Percentiles rank a stretch among this genome's conserved stretches.
phyloP scores from a whole-genome alignment of 1,284 basidiomycete species.

The Neonothopanus nambi region DNA sequence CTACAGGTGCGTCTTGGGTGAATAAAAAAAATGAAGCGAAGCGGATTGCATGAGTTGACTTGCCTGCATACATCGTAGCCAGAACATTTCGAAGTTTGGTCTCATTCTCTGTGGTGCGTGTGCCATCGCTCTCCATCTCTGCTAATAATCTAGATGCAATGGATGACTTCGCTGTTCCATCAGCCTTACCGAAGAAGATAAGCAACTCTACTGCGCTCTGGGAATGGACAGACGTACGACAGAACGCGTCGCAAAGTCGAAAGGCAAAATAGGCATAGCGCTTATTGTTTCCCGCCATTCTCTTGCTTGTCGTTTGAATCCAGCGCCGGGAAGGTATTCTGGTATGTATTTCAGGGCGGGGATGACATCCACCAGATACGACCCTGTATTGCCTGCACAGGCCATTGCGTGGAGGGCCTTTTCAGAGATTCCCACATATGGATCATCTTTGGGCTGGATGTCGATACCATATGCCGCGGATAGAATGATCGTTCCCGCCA shows the following conservation, averaged over 20 bases:
- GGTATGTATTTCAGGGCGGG: slow-evolving; percentile 16
- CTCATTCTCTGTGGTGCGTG: background rate
- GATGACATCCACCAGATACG: slow-evolving; percentile 8
- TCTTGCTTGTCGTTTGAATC: slow-evolving; percentile 30
- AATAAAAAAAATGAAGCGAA: too few species aligned
- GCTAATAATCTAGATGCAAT: slow-evolving; percentile 4
- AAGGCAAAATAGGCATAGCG: slow-evolving; percentile 29
- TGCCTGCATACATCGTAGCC: slow-evolving; percentile 1
- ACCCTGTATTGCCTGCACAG: background rate
- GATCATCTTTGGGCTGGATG: slow-evolving; percentile 10
- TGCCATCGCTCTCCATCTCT: background rate
- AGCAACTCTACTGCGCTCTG: background rate
- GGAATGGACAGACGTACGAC: background rate
- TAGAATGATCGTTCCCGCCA: slow-evolving; percentile 19
- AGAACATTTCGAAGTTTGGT: background rate
- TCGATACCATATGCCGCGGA: background rate
- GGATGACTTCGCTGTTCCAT: background rate
- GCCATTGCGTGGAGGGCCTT: background rate
- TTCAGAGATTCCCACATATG: slow-evolving; percentile 23
- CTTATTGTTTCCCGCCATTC: slow-evolving; percentile 23
- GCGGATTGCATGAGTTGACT: background rate
- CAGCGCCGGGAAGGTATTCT: slow-evolving; percentile 22
- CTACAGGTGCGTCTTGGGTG: too few species aligned
- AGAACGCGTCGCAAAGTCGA: background rate
- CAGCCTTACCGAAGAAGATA: background rate